Percentiles rank a stretch among this genome's conserved stretches.
These are phyloP conservation scores for Ceratobasidium sp. DNA, from an alignment of 1,284 basidiomycete species.

Conservation along the genomic window DNA sequence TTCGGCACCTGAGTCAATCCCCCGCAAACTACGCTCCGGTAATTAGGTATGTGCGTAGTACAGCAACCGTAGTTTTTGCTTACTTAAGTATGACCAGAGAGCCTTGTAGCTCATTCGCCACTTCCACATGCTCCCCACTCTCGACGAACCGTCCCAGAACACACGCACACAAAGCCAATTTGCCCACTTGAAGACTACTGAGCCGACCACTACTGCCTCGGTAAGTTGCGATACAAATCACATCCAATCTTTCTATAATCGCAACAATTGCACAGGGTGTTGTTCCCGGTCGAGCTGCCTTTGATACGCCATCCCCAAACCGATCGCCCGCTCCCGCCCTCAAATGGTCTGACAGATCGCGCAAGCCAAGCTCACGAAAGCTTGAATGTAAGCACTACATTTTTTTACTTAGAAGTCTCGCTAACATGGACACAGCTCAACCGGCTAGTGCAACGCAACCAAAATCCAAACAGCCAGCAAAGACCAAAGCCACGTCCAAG, in stretches of 20 bases:
- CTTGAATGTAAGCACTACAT: slow-evolving; percentile 7
- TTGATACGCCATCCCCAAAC: slow-evolving; percentile 17
- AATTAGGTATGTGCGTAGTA: slow-evolving; percentile 5
- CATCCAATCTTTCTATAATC: neutral
- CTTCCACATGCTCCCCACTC: neutral
- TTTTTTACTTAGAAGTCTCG: neutral
- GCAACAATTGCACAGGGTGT: slow-evolving; percentile 3
- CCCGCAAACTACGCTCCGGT: neutral
- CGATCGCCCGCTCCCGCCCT: slow-evolving; percentile 4
- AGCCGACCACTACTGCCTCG: slow-evolving; percentile 19
- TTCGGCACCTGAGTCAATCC: neutral
- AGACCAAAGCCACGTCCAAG: neutral
- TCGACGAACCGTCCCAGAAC: neutral
- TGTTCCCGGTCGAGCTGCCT: slow-evolving; percentile 11
- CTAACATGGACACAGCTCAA: neutral
- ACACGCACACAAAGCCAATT: slow-evolving; percentile 26
- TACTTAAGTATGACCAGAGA: neutral
- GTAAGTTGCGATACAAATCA: neutral
- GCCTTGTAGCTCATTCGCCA: neutral
- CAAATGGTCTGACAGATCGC: slow-evolving; percentile 12
- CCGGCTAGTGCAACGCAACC: neutral
- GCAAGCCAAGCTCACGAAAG: slow-evolving; percentile 15
- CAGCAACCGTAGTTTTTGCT: neutral
- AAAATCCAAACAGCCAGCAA: neutral
- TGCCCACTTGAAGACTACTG: slow-evolving; percentile 4